Percentiles rank a stretch among this genome's conserved stretches.
phyloP scores from a whole-genome alignment of 1,139 yeast species.

The Zygosaccharomyces pseudobailii region DNA sequence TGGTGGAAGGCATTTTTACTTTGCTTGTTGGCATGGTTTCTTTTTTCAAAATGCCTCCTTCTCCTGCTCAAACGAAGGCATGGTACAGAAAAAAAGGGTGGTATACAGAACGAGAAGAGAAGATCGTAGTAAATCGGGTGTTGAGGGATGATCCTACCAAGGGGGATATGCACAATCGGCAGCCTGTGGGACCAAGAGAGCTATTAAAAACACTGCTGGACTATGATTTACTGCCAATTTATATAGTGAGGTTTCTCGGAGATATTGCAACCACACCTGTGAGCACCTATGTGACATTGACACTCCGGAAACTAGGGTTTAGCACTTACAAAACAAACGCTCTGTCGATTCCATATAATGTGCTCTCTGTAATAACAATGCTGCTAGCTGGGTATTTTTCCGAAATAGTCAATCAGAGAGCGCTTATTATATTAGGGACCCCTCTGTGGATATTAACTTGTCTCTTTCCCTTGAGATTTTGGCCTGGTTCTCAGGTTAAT shows the following conservation, averaged over 20 bases:
- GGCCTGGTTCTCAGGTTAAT: constrained; percentile 45
- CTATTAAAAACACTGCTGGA: constrained; percentile 42
- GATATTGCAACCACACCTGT: constrained; percentile 44
- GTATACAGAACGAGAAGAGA: constrained; percentile 59
- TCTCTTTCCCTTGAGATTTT: constrained; percentile 42
- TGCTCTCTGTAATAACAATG: constrained; percentile 38
- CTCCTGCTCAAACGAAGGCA: constrained; percentile 50
- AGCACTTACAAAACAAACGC: constrained; percentile 51
- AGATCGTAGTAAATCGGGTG: constrained; percentile 56
- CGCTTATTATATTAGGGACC: constrained; percentile 35
- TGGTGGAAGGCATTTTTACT: constrained; percentile 60
- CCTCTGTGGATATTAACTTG: constrained; percentile 33
- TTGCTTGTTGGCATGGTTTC: constrained; percentile 50
- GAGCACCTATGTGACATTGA: constrained; percentile 47
- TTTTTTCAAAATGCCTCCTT: constrained; percentile 56
- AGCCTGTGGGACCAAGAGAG: constrained; percentile 42
- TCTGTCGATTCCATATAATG: constrained; percentile 47
- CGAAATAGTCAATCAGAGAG: constrained; percentile 39
- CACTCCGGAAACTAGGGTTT: constrained; percentile 51
- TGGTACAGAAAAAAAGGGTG: constrained; percentile 54
- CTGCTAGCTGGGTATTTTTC: constrained; percentile 34
- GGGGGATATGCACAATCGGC: constrained; percentile 65
- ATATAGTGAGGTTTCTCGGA: constrained; percentile 36
- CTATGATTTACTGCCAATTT: constrained; percentile 58
- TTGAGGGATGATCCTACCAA: constrained; percentile 65